Evolutionary conservation across 108 stramenopile genomes (phyloP), one percentile per base, ranked within the genome.

Genomic region (Cyclotella atomus): DNA sequence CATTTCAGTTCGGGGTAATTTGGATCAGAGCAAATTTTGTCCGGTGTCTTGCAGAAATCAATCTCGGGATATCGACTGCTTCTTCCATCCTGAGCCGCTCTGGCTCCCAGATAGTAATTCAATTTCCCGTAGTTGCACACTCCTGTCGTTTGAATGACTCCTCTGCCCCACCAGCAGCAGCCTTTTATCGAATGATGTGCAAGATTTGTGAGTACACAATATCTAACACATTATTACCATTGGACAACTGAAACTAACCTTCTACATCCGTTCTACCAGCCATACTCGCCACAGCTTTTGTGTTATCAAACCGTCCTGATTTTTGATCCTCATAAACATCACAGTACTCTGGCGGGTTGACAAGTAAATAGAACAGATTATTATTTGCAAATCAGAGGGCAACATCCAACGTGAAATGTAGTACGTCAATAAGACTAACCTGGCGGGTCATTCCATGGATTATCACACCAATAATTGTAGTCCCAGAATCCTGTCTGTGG

Each of bases 91-190:
- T 34, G 15, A 16, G 70, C 70, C 8, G 70, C 70, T 33, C 59
- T 23, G 19, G 36, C 44, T 60, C 70, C 70, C 1, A 71, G 32
- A 49, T 71, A 71, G 30, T 71, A 71, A 41, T 71, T 71, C 35
- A 71, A 15, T 25, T 71, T 71, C 17, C 70, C 70, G 52, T 36
- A 71, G 20, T 57, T 57, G 20, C 72, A 73, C 0, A 64, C 27
- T 19, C 79, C 79, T 19, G 79, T 75, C 7, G 79, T 81, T 30
- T 81, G 79, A 57, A 81, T 81, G 0, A 79, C 78, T 44, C 78
- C 78, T 41, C 19, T n/a, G n/a, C n/a, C n/a, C n/a, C 77, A 62
- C 3, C 77, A 70, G 71, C 77, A 78, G 71, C 78, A 79, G 41
- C 78, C 38, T 41, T 6, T 41, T 9, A 41, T 9, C 12, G 12